Evolutionary conservation across 371 early-diverging fungal species (phyloP), one percentile per base, ranked within the genome.

Genomic region (Mucor piriformis): DNA sequence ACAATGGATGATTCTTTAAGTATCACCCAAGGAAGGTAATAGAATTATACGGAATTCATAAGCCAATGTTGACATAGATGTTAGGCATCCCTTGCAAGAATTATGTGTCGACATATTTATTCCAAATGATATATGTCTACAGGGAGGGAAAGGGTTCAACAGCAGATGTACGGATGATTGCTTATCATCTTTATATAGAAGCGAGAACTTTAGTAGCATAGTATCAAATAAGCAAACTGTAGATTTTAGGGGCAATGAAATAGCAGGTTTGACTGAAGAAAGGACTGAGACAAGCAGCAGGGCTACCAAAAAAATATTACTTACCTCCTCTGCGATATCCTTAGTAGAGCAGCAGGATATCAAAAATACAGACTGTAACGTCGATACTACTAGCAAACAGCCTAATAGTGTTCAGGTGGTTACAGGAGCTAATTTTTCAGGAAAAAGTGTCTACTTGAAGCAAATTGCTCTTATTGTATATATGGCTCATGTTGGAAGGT

Each of bases 401-500:
- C 15, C 34, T 24, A 54, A 54, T 23, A 57, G 56, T 32, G 69
- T 85, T 24, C 82, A 89, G 64, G 59, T 93, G 6, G 66, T 93
- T 6, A 89, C 86, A 15, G 93, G 91, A 0, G 86, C 93, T 1
- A 93, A 93, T 58, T 88, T 78, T 29, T 90, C 89, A 8, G 93
- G 93, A 2, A 93, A 92, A 69, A 84, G 88, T 52, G 85, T 90
- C 5, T 90, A 90, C 65, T 62, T 93, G 49, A 88, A 88, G 59
- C 93, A 93, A 72, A 89, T 86, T 54, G 92, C 88, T 1, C 57
- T 93, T 13, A 86, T 93, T 53, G 71, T 75, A 16, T 83, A 88
- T 54, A 84, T 93, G 87, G 90, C 93, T 15, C 94, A 94, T 61
- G 81, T 91, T 35, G 95, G 95, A 27, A 87, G 81, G 81, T 76